A percentile compares a stretch with the other conserved stretches of the same genome.
These are phyloP conservation scores for Hippophae rhamnoides DNA, from an alignment of 306 rosid genomes.

Conservation along the genomic window DNA sequence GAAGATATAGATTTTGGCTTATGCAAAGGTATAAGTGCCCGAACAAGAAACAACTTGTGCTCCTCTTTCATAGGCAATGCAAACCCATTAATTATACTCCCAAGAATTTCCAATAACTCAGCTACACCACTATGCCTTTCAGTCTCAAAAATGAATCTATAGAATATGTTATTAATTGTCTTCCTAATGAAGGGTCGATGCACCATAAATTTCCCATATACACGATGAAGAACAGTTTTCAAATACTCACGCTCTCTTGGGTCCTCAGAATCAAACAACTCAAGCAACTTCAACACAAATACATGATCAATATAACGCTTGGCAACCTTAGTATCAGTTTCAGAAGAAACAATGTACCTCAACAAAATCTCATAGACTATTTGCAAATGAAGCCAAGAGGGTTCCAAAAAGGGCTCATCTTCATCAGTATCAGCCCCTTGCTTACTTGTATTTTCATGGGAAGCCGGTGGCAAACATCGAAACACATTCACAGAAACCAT, in stretches of 20 bases:
- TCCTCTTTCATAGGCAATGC: too few species aligned
- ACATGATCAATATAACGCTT: constrained; percentile 47
- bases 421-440: constrained; percentile 42
- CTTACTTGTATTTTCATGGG: constrained; percentile 25
- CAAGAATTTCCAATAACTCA: constrained; percentile 43
- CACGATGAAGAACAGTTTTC: constrained; percentile 51
- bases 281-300: constrained; percentile 45
- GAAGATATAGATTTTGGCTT: constrained; percentile 37
- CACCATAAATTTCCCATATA: constrained; percentile 69
- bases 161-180: constrained; percentile 58
- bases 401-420: constrained; percentile 41
- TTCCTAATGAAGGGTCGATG: constrained; percentile 62
- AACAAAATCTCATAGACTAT: constrained; percentile 52
- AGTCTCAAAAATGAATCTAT: constrained; percentile 59
- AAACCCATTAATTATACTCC: too few species aligned
- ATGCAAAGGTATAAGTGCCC: constrained; percentile 63
- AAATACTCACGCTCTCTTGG: constrained; percentile 57
- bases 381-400: constrained; percentile 58
- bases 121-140: constrained; percentile 52
- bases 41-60: not conserved
- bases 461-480: constrained; percentile 61
- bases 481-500: constrained; percentile 64
- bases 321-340: constrained; percentile 40
- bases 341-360: constrained; percentile 49
- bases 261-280: constrained; percentile 70